These are phyloP conservation scores for Phlyctochytrium arcticum DNA, from an alignment of 192 early-diverging fungal species.

Conservation along the genomic window DNA sequence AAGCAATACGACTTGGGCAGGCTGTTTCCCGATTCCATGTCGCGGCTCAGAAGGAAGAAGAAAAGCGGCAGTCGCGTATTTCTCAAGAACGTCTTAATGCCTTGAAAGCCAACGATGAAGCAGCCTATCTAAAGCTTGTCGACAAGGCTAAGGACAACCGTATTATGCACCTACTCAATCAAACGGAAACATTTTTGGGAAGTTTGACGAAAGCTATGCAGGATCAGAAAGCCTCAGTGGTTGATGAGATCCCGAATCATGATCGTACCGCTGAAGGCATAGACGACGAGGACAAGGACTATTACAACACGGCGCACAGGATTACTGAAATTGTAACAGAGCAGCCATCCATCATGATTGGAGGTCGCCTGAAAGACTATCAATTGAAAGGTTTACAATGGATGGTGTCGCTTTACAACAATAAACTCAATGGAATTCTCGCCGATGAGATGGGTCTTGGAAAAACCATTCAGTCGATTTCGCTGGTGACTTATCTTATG, in stretches of 20 bases:
- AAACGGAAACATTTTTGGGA: constrained; percentile 82
- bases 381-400: constrained; percentile 96
- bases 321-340: constrained; percentile 74
- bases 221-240: constrained; percentile 62
- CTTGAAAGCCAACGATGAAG: constrained; percentile 95
- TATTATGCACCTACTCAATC: constrained; percentile 83
- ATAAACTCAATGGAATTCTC: constrained; percentile 94
- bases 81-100: constrained; percentile 94
- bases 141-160: constrained; percentile 96
- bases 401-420: constrained; percentile 99
- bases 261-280: constrained; percentile 12
- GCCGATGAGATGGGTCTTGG: constrained; percentile 90
- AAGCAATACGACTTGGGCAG: constrained; percentile 69
- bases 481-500: constrained; percentile 91
- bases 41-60: constrained; percentile 89
- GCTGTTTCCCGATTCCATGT: constrained; percentile 73
- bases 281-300: constrained; percentile 51
- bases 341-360: constrained; percentile 81
- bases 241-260: constrained; percentile 44
- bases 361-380: constrained; percentile 94
- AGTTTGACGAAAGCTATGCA: constrained; percentile 82
- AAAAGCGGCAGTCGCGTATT: constrained; percentile 76
- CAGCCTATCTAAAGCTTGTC: constrained; percentile 91
- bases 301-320: constrained; percentile 85
- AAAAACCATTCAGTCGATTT: constrained; percentile 89